A percentile compares a stretch with the other conserved stretches of the same genome.
These are phyloP conservation scores for Boletus fagicola DNA, from an alignment of 768 basidiomycete genomes.

Conservation along the genomic window DNA sequence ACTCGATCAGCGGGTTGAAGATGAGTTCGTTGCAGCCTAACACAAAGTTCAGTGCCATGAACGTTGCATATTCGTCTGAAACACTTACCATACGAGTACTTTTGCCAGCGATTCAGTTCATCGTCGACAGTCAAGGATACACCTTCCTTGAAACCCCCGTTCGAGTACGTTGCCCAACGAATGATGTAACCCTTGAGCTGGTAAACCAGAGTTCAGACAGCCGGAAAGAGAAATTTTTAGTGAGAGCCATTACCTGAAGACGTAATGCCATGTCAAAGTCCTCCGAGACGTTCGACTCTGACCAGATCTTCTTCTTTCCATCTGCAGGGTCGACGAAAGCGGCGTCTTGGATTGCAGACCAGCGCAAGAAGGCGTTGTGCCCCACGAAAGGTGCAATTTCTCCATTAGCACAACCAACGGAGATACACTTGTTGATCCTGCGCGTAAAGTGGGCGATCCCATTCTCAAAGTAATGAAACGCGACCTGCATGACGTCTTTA, in stretches of 20 bases:
- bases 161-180: conserved; percentile 78
- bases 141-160: conserved; percentile 89
- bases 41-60: conserved; percentile 28
- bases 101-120: conserved; percentile 92
- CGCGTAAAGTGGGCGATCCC: conserved; percentile 91
- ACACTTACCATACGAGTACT: conserved; percentile 67
- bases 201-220: conserved; percentile 42
- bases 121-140: conserved; percentile 89
- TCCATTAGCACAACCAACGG: conserved; percentile 75
- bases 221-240: conserved; percentile 46
- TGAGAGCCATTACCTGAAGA: conserved; percentile 42
- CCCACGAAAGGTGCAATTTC: conserved; percentile 79
- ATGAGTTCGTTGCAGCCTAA: conserved; percentile 53
- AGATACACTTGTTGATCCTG: conserved; percentile 84
- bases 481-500: conserved; percentile 86
- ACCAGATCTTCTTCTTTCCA: conserved; percentile 71
- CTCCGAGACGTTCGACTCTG: conserved; percentile 64
- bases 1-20: conserved; percentile 78
- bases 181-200: conserved; percentile 29
- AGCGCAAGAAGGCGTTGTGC: conserved; percentile 86
- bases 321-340: conserved; percentile 57
- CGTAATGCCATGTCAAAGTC: conserved; percentile 68
- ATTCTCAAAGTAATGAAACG: conserved; percentile 86
- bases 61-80: conserved; percentile 22
- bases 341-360: conserved; percentile 89